These are phyloP conservation scores for Starmerella apicola DNA, from an alignment of 805 yeast species.

Conservation along the genomic window DNA sequence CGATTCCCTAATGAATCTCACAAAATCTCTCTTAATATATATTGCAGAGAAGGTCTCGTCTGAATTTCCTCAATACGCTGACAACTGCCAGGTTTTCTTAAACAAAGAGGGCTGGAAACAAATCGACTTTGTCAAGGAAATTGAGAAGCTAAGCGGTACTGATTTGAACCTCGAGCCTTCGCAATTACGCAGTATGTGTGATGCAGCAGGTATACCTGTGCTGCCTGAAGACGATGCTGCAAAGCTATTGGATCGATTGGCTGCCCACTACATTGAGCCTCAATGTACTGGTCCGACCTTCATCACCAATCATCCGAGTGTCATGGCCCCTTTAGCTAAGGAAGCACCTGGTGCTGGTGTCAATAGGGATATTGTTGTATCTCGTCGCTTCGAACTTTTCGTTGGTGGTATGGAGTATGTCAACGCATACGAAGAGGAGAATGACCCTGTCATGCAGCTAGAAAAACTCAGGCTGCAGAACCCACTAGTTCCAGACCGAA, in stretches of 20 bases:
- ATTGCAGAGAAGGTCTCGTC: slow-evolving; percentile 25
- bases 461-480: slow-evolving; percentile 49
- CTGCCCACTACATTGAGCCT: slow-evolving; percentile 53
- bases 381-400: slow-evolving; percentile 75
- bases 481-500: slow-evolving; percentile 51
- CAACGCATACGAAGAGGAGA: slow-evolving; percentile 95
- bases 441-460: slow-evolving; percentile 63
- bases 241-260: slow-evolving; percentile 52
- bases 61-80: slow-evolving; percentile 15
- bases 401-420: slow-evolving; percentile 69
- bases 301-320: slow-evolving; percentile 70
- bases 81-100: slow-evolving; percentile 2
- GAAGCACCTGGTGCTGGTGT: slow-evolving; percentile 29
- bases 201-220: background rate
- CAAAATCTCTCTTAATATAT: slow-evolving; percentile 43
- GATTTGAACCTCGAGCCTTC: slow-evolving; percentile 37
- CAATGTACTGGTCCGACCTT: slow-evolving; percentile 53
- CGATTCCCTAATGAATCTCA: slow-evolving; percentile 50
- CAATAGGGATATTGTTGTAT: slow-evolving; percentile 27
- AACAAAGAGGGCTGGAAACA: slow-evolving; percentile 25
- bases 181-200: slow-evolving; percentile 10
- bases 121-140: slow-evolving; percentile 54
- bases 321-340: slow-evolving; percentile 81
- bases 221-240: slow-evolving; percentile 31
- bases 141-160: slow-evolving; percentile 43